These are phyloP conservation scores for Asterophora parasitica DNA, from an alignment of 768 basidiomycete genomes.

Conservation along the genomic window DNA sequence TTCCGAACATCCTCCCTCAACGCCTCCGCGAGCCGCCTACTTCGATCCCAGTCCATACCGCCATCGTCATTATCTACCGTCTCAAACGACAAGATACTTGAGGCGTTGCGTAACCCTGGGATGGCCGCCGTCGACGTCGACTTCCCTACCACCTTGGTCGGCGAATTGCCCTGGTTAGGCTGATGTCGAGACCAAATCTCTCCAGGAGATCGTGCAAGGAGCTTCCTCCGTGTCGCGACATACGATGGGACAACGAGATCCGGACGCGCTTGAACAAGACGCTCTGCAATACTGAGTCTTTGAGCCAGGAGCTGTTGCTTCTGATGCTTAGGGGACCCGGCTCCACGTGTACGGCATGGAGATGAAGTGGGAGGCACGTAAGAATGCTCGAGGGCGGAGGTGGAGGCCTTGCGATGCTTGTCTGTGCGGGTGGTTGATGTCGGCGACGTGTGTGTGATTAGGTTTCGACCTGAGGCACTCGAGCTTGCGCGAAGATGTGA, in stretches of 20 bases:
- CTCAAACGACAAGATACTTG: slow-evolving; percentile 22
- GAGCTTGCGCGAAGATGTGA: too few relatives aligned
- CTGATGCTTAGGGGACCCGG: slow-evolving; percentile 2
- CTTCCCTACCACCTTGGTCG: background rate
- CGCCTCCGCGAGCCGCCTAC: slow-evolving; percentile 26
- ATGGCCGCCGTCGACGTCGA: background rate
- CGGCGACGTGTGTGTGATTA: background rate
- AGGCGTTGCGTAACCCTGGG: background rate
- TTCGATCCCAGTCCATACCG: slow-evolving; percentile 34
- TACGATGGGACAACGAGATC: slow-evolving; percentile 33
- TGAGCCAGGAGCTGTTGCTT: slow-evolving; percentile 15
- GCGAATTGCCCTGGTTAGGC: slow-evolving; percentile 3
- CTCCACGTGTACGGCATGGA: background rate
- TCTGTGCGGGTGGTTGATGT: background rate
- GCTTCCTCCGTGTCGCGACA: slow-evolving; percentile 20
- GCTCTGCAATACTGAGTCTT: slow-evolving; percentile 31
- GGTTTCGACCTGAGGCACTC: background rate
- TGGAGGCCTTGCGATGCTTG: background rate
- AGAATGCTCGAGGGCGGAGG: background rate
- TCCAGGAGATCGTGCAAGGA: slow-evolving; percentile 13
- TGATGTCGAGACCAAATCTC: background rate
- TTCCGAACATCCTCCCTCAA: slow-evolving; percentile 24
- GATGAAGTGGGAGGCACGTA: background rate
- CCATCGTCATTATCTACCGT: slow-evolving; percentile 25
- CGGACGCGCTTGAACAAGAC: slow-evolving; percentile 40